These are phyloP conservation scores for Tolypocladium inflatum DNA, from an alignment of 2,329 filamentous ascomycete species.

Conservation along the genomic window DNA sequence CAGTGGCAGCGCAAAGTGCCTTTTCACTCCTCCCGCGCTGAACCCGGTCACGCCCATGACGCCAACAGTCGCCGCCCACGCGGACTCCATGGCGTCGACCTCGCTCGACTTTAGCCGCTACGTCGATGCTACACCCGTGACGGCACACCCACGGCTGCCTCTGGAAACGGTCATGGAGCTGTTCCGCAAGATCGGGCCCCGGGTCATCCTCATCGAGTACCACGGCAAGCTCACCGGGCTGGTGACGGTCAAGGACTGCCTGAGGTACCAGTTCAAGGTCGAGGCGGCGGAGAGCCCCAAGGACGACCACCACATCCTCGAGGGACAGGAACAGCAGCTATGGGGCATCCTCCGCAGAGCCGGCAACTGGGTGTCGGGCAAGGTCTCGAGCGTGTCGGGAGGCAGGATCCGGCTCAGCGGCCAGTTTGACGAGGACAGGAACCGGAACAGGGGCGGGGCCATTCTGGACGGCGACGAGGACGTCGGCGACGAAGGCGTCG, in stretches of 20 bases:
- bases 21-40: conserved; percentile 46
- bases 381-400: conserved; percentile 40
- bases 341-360: conserved; percentile 48
- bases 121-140: conserved; percentile 80
- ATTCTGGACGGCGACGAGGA: conserved; percentile 35
- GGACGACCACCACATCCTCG: conserved; percentile 44
- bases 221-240: conserved; percentile 74
- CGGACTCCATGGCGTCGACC: conserved; percentile 43
- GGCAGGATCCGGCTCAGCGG: conserved; percentile 46
- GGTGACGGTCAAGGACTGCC: conserved; percentile 91
- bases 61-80: conserved; percentile 45
- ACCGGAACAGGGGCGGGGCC: conserved; percentile 33
- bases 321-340: conserved; percentile 52
- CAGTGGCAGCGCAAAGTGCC: conserved; percentile 57
- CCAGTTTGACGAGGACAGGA: conserved; percentile 24
- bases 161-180: conserved; percentile 98
- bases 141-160: conserved; percentile 81
- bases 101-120: conserved; percentile 76
- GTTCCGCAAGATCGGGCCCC: conserved; percentile 94
- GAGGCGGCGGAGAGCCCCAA: conserved; percentile 73
- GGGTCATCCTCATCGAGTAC: conserved; percentile 88
- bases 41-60: conserved; percentile 28
- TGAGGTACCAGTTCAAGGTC: conserved; percentile 95
- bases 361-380: conserved; percentile 50
- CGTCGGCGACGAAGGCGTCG: conserved; percentile 28